Evolutionary conservation across 2,329 filamentous ascomycete genomes (phyloP), one percentile per base, ranked within the genome.

Genomic region (Pseudogymnoascus sp.): DNA sequence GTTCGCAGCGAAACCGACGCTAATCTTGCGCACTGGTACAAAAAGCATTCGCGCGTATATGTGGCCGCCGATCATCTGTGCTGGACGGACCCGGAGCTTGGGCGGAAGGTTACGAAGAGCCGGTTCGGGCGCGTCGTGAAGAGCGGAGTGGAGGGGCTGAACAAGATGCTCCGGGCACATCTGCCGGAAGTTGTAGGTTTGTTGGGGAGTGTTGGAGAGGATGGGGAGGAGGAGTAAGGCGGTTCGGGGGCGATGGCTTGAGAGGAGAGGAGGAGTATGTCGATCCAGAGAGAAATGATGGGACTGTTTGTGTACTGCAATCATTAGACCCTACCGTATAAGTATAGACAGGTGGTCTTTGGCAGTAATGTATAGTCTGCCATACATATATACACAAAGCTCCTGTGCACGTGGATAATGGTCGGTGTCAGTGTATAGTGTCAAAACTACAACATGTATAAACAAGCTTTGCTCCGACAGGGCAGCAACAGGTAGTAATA

Each of bases 21-120:
- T n/a, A 80, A 82, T 65, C 80, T 93, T 0, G 88, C 86, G 1
- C 79, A 80, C 23, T 97, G 93, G 93, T 97, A 96, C 76, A 89
- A 88, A 72, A 81, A 86, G 68, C 87, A 91, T 75, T 95, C 91
- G 0, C 82, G 85, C 3, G 88, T 97, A 56, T 96, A 88, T 70
- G 89, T 97, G 17, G 84, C 88, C 1, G 78, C 82, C 26, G 81
- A 88, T 64, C 93, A 97, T 73, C 83, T 84, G 11, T 88, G 90
- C 73, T 97, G 91, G 88, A 79, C 75, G 65, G 84, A 88, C 63
- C 80, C 81, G 33, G 84, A 87, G 4, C 78, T 86, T 19, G 80
- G 76, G 1, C 79, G 81, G 66, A 86, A 85, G 69, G 82, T 88
- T 0, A 75, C 78, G 59, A 87, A 86, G 75, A 78, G 80, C 37